A percentile compares a stretch with the other conserved stretches of the same genome.
These are phyloP conservation scores for Kurtzmaniella natalensis DNA, from an alignment of 1,139 yeast species.

Conservation along the genomic window DNA sequence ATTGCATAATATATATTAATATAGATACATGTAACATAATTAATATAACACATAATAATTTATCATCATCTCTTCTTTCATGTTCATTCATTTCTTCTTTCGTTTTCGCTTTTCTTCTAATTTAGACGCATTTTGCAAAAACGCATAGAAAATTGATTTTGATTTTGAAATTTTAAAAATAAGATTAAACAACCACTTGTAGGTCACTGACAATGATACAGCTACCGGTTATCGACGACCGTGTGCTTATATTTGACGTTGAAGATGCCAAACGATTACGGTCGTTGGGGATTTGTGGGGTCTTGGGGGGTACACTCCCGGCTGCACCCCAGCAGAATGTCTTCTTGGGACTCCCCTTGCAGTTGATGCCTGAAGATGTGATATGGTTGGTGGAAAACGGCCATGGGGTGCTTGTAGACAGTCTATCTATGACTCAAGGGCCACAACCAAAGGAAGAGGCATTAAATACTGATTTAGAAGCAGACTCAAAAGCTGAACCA, in stretches of 20 bases:
- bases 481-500: too few relatives aligned
- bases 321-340: slow-evolving; percentile 88
- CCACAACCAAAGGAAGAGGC: neutral
- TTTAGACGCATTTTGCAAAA: too few relatives aligned
- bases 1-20: too few relatives aligned
- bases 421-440: slow-evolving; percentile 15
- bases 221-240: slow-evolving; percentile 35
- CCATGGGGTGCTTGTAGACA: slow-evolving; percentile 33
- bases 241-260: slow-evolving; percentile 47
- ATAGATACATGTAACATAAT: too few relatives aligned
- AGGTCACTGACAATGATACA: slow-evolving; percentile 5
- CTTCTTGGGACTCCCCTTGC: slow-evolving; percentile 78
- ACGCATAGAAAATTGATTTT: too few relatives aligned
- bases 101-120: too few relatives aligned
- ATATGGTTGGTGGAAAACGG: slow-evolving; percentile 54
- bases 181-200: neutral
- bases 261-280: slow-evolving; percentile 53
- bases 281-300: slow-evolving; percentile 59
- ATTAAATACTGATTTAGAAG: neutral
- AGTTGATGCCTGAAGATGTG: slow-evolving; percentile 69
- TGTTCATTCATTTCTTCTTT: too few relatives aligned
- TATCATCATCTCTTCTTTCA: too few relatives aligned
- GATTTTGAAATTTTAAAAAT: too few relatives aligned
- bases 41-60: too few relatives aligned
- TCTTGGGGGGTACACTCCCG: slow-evolving; percentile 76